Evolutionary conservation across 169 alveolate genomes (phyloP).

Genomic region (Cryptosporidium canis): DNA sequence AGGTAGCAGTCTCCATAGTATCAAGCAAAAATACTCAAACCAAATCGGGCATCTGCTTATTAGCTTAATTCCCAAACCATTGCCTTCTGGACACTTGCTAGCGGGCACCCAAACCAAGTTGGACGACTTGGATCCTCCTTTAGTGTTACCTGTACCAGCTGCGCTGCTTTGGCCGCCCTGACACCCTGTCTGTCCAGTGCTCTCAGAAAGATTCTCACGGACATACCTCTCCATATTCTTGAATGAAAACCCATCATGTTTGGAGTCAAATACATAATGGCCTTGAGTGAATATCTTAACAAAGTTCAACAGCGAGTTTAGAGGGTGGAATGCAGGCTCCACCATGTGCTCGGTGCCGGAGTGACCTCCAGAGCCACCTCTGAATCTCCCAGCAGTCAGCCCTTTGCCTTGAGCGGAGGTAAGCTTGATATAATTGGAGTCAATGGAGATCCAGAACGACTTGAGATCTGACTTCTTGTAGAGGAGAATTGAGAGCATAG

Average conservation of each 20-base stretch:
- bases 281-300: constrained; percentile 33
- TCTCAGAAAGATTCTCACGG: neutral
- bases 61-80: constrained; percentile 3
- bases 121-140: neutral
- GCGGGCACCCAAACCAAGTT: constrained; percentile 28
- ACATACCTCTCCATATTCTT: constrained; percentile 53
- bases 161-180: neutral
- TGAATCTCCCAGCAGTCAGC: neutral
- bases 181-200: neutral
- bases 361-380: neutral
- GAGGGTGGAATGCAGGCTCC: constrained; percentile 30
- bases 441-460: constrained; percentile 55
- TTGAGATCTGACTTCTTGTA: constrained; percentile 54
- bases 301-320: constrained; percentile 34
- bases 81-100: neutral
- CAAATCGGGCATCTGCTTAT: constrained; percentile 61
- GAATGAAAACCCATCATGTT: constrained; percentile 46
- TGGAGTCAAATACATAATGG: constrained; percentile 44
- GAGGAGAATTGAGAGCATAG: constrained; percentile 43
- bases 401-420: constrained; percentile 1
- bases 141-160: neutral
- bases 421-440: constrained; percentile 19
- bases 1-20: constrained; percentile 67
- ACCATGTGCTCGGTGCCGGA: neutral
- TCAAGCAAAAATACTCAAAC: constrained; percentile 60